phyloP scores from a whole-genome alignment of 352 stramenopile genomes.

The Globisporangium apiculatum region DNA sequence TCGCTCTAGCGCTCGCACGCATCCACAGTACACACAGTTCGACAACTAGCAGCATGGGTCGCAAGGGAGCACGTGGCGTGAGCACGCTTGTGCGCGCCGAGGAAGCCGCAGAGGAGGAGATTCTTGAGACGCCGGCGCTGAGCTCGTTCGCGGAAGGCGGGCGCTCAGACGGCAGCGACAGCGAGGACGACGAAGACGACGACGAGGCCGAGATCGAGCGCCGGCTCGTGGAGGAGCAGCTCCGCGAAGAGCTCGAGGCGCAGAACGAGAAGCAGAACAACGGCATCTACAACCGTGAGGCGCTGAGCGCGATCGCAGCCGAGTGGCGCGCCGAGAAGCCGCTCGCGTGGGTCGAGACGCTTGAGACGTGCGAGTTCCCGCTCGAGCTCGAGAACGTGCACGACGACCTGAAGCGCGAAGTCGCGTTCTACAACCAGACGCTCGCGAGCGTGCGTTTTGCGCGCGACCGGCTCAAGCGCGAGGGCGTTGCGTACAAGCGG shows the following conservation, averaged over 20 bases:
- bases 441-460: constrained; percentile 57
- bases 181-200: constrained; percentile 43
- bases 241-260: constrained; percentile 33
- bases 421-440: constrained; percentile 96
- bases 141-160: constrained; percentile 29
- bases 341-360: constrained; percentile 72
- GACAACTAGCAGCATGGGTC: constrained; percentile 19
- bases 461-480: constrained; percentile 60
- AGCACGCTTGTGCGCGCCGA: constrained; percentile 63
- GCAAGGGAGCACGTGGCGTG: constrained; percentile 30
- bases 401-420: constrained; percentile 88
- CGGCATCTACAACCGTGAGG: constrained; percentile 71
- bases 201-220: constrained; percentile 69
- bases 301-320: constrained; percentile 42
- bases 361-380: constrained; percentile 56
- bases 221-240: constrained; percentile 61
- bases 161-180: constrained; percentile 14
- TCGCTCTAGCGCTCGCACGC: too few relatives aligned
- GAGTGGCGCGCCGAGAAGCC: constrained; percentile 47
- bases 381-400: constrained; percentile 75
- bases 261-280: constrained; percentile 34
- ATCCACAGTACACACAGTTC: too few relatives aligned
- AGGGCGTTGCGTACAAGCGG: constrained; percentile 88
- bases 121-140: constrained; percentile 75
- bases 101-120: constrained; percentile 71